phyloP scores from a whole-genome alignment of 371 early-diverging fungal genomes.

The Rhizopus stolonifer region DNA sequence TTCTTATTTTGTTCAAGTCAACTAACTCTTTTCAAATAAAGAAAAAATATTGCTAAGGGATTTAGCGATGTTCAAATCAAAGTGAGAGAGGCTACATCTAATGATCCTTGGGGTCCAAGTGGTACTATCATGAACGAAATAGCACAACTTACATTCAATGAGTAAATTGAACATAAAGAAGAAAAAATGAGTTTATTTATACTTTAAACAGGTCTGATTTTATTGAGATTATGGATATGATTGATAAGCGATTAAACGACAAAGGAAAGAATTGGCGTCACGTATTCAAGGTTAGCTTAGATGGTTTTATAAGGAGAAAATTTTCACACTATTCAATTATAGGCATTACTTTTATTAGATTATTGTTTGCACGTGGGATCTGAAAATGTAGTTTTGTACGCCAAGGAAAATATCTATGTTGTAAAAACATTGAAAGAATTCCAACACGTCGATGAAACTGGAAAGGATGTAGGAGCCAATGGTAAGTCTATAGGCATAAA shows the following conservation, averaged over 20 bases:
- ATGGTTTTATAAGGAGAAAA: no score
- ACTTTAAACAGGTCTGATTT: constrained; percentile 69
- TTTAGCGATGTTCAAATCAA: constrained; percentile 93
- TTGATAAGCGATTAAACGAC: constrained; percentile 94
- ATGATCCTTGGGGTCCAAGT: constrained; percentile 85
- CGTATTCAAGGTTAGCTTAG: constrained; percentile 79
- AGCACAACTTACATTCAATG: constrained; percentile 78
- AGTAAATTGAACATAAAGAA: constrained; percentile 54
- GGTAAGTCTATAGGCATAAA: constrained; percentile 41
- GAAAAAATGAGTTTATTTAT: not conserved
- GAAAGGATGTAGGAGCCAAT: constrained; percentile 86
- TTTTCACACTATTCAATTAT: no score
- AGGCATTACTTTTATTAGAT: constrained; percentile 59
- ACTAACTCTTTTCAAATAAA: constrained; percentile 23
- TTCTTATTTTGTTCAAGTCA: not conserved
- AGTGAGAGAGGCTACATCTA: constrained; percentile 90
- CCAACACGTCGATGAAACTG: constrained; percentile 89
- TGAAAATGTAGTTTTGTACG: constrained; percentile 81
- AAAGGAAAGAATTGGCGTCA: constrained; percentile 97
- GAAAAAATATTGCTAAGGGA: constrained; percentile 93
- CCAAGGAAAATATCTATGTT: constrained; percentile 83
- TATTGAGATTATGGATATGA: constrained; percentile 92
- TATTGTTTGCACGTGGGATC: constrained; percentile 79
- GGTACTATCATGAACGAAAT: constrained; percentile 82
- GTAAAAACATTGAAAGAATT: constrained; percentile 94